Base-by-base conservation (phyloP, 2,329 filamentous ascomycete genomes). In the Clonostachys sp. region DNA sequence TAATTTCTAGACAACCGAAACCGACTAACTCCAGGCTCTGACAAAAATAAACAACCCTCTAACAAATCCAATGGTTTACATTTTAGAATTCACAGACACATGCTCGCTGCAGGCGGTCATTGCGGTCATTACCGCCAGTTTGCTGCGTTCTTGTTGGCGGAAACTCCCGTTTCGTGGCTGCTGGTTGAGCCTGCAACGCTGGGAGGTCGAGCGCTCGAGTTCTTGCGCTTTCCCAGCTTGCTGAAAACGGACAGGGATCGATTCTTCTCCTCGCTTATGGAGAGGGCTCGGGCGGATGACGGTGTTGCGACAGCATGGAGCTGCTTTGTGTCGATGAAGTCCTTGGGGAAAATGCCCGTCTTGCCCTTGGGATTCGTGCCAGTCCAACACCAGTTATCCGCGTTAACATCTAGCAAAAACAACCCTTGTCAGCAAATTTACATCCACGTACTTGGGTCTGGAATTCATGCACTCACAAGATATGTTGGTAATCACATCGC, bases 401-500 rank as follows among this genome's bases (percentile, higher is more conserved):
- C 61, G 48, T 74, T 67, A 3, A 66, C 53, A 68, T 70, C 73
- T 75, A 24, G 24, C 24, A 5, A 14, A n/a, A 16, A 35, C 42
- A n/a, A n/a, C n/a, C n/a, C n/a, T 48, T 57, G 33, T 58, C 52
- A 18, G 20, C 12, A 12, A 9, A 24, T 5, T 4, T 39, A 18
- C 17, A 12, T 16, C 9, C 24, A 30, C 10, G 24, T 30, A 5
- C 24, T 30, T 10, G 9, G 24, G 24, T 10, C 24, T 9, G 44
- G 8, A 45, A 30, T 10, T 10, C 8, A 10, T 14, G 7, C 34
- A 71, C 75, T 68, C 57, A 76, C 76, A 80, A 45, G 65, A 67
- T 20, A 80, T 89, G 64, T 84, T 89, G 53, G 74, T 81, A 14
- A 87, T 84, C 4, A 75, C 71, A 52, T 88, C 84, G 17, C 80